phyloP scores from a whole-genome alignment of 1,284 basidiomycete species.

The Rhodotorula sp. region DNA sequence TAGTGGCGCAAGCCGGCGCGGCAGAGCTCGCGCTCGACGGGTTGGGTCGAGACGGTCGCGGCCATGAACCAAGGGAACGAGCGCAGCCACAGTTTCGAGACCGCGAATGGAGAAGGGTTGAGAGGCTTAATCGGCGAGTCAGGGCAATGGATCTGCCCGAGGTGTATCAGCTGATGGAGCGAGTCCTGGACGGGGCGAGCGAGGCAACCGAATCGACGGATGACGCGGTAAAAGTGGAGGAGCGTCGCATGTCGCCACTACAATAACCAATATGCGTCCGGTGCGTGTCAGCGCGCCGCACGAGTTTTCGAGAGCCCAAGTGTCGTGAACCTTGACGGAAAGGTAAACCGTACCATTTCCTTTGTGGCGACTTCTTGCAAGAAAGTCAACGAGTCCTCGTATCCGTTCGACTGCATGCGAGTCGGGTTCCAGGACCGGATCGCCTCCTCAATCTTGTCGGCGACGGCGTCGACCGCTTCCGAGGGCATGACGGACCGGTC shows the following conservation, averaged over 20 bases:
- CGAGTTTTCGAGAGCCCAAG: not conserved
- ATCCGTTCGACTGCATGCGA: not conserved
- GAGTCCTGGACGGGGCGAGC: not conserved
- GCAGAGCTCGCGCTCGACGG: slow-evolving; percentile 2
- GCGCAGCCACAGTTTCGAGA: not conserved
- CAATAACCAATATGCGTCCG: no score
- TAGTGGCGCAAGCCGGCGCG: not conserved
- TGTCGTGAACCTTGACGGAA: not conserved
- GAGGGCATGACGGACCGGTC: not conserved
- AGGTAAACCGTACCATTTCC: not conserved
- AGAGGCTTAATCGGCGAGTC: not conserved
- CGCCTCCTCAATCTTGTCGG: slow-evolving; percentile 2
- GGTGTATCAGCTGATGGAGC: slow-evolving; percentile 4
- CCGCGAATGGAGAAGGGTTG: not conserved
- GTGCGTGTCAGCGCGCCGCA: not conserved
- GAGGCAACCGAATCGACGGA: slow-evolving; percentile 4
- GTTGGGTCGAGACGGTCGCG: not conserved
- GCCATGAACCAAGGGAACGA: slow-evolving; percentile 8
- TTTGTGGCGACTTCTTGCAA: slow-evolving; percentile 2
- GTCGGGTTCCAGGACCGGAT: not conserved
- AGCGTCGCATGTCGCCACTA: slow-evolving; percentile 9
- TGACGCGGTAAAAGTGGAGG: not conserved
- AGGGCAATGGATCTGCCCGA: not conserved
- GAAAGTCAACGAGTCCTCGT: not conserved
- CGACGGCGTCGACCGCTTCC: not conserved